These are phyloP conservation scores for Colletotrichum eleusines DNA, from an alignment of 2,329 filamentous ascomycete species.

Conservation along the genomic window DNA sequence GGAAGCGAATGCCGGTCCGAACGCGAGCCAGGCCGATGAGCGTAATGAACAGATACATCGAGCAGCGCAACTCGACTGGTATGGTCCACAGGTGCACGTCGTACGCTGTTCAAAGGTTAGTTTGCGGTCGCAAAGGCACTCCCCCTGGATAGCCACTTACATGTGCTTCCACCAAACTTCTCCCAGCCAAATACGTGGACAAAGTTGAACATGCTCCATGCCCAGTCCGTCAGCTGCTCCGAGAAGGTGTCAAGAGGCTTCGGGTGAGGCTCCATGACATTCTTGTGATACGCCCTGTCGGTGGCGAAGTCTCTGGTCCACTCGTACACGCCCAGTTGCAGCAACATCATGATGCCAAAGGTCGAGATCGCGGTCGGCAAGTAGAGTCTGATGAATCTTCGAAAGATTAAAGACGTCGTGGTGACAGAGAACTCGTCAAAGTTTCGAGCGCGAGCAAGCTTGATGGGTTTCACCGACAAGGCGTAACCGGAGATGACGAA, in stretches of 20 bases:
- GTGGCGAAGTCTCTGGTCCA: constrained; percentile 60
- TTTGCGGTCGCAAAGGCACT: constrained; percentile 41
- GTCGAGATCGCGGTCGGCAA: constrained; percentile 64
- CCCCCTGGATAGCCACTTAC: constrained; percentile 46
- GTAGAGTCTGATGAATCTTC: constrained; percentile 64
- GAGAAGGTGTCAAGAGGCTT: constrained; percentile 51
- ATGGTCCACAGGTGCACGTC: constrained; percentile 74
- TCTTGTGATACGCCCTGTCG: constrained; percentile 58
- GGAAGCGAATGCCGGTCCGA: constrained; percentile 56
- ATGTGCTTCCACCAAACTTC: constrained; percentile 59
- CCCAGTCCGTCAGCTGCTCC: constrained; percentile 61
- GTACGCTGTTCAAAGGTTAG: constrained; percentile 54
- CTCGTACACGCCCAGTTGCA: constrained; percentile 62
- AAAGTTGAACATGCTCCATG: constrained; percentile 61
- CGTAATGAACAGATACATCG: constrained; percentile 67
- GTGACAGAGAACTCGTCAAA: constrained; percentile 57
- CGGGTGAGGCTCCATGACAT: constrained; percentile 63
- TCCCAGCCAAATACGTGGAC: constrained; percentile 65
- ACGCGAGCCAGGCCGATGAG: constrained; percentile 63
- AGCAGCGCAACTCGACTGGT: constrained; percentile 70
- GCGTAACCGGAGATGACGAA: constrained; percentile 74
- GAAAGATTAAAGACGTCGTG: constrained; percentile 64
- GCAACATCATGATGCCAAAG: constrained; percentile 58
- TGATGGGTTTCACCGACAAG: constrained; percentile 66
- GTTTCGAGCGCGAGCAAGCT: constrained; percentile 55